These are phyloP conservation scores for Globisporangium polare DNA, from an alignment of 352 stramenopile genomes.

Conservation along the genomic window DNA sequence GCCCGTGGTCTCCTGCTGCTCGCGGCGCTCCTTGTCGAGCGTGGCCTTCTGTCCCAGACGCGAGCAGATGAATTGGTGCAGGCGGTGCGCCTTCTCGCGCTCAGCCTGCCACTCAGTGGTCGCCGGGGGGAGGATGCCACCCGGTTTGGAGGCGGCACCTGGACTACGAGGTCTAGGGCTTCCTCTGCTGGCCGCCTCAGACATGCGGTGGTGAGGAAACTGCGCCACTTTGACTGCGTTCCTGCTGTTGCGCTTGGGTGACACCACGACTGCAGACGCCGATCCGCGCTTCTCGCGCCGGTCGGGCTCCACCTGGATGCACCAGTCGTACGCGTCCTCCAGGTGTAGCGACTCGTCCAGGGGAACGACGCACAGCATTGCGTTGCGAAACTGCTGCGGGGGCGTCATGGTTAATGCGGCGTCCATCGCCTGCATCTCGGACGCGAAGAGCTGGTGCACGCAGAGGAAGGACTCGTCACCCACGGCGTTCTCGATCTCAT, in stretches of 20 bases:
- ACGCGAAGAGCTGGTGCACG: slow-evolving; percentile 40
- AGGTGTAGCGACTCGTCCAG: slow-evolving; percentile 41
- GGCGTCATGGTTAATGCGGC: slow-evolving; percentile 32
- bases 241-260: slow-evolving; percentile 10
- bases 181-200: not conserved
- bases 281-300: slow-evolving; percentile 35
- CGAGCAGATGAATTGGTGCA: slow-evolving; percentile 63
- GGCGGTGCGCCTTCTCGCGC: slow-evolving; percentile 42
- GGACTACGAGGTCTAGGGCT: not conserved
- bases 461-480: slow-evolving; percentile 50
- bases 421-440: slow-evolving; percentile 45
- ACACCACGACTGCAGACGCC: slow-evolving; percentile 7
- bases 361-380: slow-evolving; percentile 60
- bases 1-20: slow-evolving; percentile 37
- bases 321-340: slow-evolving; percentile 60
- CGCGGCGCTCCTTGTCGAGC: slow-evolving; percentile 16
- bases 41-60: slow-evolving; percentile 32
- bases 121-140: too few species aligned
- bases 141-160: not conserved
- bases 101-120: slow-evolving; percentile 37
- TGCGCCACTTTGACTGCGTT: not conserved
- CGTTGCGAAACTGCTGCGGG: slow-evolving; percentile 34
- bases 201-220: not conserved
- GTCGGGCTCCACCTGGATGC: slow-evolving; percentile 52
- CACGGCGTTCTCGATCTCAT: slow-evolving; percentile 31